Evolutionary conservation across 257 asterid genomes (phyloP), one percentile per base, ranked within the genome.

Genomic region (Osmanthus fragrans): DNA sequence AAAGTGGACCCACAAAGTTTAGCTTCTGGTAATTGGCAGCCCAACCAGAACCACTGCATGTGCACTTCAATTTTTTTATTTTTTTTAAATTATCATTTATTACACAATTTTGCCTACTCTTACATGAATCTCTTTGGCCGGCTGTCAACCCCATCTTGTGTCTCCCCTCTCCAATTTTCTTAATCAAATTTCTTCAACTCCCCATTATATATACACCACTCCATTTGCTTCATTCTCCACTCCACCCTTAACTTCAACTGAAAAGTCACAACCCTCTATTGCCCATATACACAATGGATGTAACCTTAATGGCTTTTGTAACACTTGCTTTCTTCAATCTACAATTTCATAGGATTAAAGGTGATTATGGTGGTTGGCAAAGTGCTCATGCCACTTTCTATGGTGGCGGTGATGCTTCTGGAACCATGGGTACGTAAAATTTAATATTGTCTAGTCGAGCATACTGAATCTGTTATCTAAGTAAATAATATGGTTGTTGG

Each of bases 351-450:
- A 5, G 33, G 27, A 67, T 32, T 1, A 15, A 0, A 15, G 87
- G 74, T 6, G 87, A 77, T 75, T 83, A 79, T 45, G 89, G 85
- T 13, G 91, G 88, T 6, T 87, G 89, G 91, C 75, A 83, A 49
- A 58, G 73, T 7, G 90, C 83, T 30, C 90, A 88, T 65, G 90
- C 92, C 75, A 86, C 89, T 6, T 88, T 88, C 76, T 88, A 88
- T 7, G 90, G 90, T 7, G 89, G 90, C 1, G 84, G 80, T 11
- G 90, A 88, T 36, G 92, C 92, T 75, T 79, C 92, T 0, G 90
- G 90, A 2, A 88, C 92, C 0, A 86, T 84, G 84, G 90, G 92
- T 88, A 81, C 2, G 82, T 51, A 42, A 32, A 42, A 5, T 42
- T 42, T 42, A 42, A 3, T 42, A 13, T 42, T 10, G 16, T 42